These are phyloP conservation scores for Ascochyta koolunga DNA, from an alignment of 2,329 filamentous ascomycete species.

Conservation along the genomic window DNA sequence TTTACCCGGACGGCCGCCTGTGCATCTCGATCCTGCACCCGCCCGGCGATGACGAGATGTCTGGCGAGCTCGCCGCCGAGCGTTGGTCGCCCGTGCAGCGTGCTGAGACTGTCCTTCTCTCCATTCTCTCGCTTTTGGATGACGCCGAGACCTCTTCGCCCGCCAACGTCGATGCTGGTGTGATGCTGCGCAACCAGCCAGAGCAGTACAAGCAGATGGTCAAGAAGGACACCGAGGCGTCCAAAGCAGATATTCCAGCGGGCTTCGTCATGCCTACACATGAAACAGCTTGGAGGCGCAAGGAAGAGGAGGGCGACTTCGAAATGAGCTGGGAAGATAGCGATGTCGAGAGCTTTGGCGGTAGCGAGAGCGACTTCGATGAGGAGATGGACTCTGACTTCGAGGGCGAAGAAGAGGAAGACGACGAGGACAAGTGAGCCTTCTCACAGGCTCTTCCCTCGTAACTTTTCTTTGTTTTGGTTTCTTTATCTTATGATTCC, in stretches of 20 bases:
- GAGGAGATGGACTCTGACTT: conserved; percentile 65
- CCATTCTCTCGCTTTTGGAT: conserved; percentile 88
- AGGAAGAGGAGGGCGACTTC: conserved; percentile 68
- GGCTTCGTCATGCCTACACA: conserved; percentile 83
- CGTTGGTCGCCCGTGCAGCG: conserved; percentile 94
- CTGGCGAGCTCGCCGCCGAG: conserved; percentile 86
- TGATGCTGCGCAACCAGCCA: conserved; percentile 79
- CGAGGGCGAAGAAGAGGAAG: conserved; percentile 54
- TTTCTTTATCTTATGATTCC: conserved; percentile 11
- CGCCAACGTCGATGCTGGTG: conserved; percentile 91
- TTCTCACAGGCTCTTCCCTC: background rate
- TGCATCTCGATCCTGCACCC: conserved; percentile 97
- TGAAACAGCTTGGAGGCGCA: conserved; percentile 65
- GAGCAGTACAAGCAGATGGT: conserved; percentile 73
- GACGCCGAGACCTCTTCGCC: conserved; percentile 92
- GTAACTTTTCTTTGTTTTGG: background rate
- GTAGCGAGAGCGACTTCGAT: conserved; percentile 60
- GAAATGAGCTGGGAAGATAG: conserved; percentile 54
- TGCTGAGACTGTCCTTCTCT: conserved; percentile 92
- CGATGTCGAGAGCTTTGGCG: conserved; percentile 72
- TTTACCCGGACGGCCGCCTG: conserved; percentile 86
- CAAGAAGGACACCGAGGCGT: conserved; percentile 70
- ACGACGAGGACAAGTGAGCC: conserved; percentile 31
- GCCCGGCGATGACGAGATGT: conserved; percentile 90
- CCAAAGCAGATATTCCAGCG: conserved; percentile 78